phyloP scores from a whole-genome alignment of 2,329 filamentous ascomycete genomes.

The Lasiodiplodia theobromae region DNA sequence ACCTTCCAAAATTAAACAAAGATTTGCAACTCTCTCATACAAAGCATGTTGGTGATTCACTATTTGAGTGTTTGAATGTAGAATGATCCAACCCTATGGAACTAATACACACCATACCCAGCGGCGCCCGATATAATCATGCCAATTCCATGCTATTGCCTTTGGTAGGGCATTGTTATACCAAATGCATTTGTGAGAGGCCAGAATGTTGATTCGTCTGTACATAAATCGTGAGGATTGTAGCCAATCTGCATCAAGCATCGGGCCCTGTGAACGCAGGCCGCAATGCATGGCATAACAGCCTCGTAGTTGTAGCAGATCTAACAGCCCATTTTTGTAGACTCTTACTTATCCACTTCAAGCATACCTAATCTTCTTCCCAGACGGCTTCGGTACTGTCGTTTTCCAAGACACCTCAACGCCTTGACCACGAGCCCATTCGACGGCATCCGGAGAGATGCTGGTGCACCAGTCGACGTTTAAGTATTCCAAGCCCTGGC shows the following conservation, averaged over 20 bases:
- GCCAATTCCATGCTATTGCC: background rate
- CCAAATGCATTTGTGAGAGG: background rate
- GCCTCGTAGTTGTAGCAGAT: background rate
- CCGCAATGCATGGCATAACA: background rate
- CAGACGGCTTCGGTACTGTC: background rate
- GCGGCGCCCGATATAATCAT: background rate
- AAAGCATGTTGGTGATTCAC: no score
- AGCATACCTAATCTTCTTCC: conserved; percentile 12
- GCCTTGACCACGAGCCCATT: conserved; percentile 22
- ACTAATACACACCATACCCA: background rate
- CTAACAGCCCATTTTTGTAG: background rate
- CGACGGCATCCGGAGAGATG: conserved; percentile 15
- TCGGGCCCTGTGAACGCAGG: background rate
- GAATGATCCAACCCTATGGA: background rate
- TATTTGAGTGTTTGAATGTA: background rate
- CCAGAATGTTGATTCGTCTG: background rate
- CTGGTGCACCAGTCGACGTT: conserved; percentile 19
- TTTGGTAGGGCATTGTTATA: background rate
- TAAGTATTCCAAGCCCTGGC: conserved; percentile 13
- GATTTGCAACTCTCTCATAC: no score
- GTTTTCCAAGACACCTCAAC: conserved; percentile 20
- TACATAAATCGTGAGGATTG: background rate
- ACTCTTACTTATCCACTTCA: background rate
- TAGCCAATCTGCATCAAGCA: background rate
- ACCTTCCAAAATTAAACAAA: no score